phyloP scores from a whole-genome alignment of 306 rosid genomes.

The Argentina anserina region DNA sequence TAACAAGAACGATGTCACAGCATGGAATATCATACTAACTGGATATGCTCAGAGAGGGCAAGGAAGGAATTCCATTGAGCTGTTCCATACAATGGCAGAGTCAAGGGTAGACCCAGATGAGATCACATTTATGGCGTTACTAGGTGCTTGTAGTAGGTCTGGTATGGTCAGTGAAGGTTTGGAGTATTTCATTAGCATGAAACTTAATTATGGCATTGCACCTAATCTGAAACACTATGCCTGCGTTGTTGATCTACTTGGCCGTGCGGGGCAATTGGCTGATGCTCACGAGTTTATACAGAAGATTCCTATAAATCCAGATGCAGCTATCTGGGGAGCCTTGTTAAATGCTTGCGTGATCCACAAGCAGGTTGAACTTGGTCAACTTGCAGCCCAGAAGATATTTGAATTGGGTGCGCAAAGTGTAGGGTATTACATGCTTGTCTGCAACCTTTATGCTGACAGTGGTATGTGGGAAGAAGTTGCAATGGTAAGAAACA shows the following conservation, averaged over 20 bases:
- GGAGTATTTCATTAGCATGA: conserved; percentile 62
- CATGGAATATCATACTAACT: conserved; percentile 83
- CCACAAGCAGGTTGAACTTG: conserved; percentile 65
- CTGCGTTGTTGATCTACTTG: conserved; percentile 74
- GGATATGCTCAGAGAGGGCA: conserved; percentile 71
- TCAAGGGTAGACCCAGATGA: conserved; percentile 55
- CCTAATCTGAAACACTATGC: conserved; percentile 88
- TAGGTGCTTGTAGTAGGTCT: conserved; percentile 89
- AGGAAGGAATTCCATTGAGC: conserved; percentile 54
- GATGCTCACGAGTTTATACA: conserved; percentile 64
- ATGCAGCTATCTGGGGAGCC: conserved; percentile 91
- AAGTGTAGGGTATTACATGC: conserved; percentile 74
- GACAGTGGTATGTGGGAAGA: conserved; percentile 67
- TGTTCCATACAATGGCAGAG: conserved; percentile 61
- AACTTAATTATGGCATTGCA: conserved; percentile 38
- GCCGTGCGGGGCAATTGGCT: conserved; percentile 66
- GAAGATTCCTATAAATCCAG: conserved; percentile 70
- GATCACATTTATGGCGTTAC: conserved; percentile 55
- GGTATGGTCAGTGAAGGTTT: conserved; percentile 75
- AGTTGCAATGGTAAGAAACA: conserved; percentile 56
- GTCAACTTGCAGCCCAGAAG: conserved; percentile 66
- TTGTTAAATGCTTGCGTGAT: conserved; percentile 79
- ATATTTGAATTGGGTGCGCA: conserved; percentile 54
- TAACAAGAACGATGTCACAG: conserved; percentile 46
- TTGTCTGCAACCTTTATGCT: conserved; percentile 70